Evolutionary conservation across 2,329 filamentous ascomycete genomes (phyloP).

Genomic region (Chrysoporthe cubensis): DNA sequence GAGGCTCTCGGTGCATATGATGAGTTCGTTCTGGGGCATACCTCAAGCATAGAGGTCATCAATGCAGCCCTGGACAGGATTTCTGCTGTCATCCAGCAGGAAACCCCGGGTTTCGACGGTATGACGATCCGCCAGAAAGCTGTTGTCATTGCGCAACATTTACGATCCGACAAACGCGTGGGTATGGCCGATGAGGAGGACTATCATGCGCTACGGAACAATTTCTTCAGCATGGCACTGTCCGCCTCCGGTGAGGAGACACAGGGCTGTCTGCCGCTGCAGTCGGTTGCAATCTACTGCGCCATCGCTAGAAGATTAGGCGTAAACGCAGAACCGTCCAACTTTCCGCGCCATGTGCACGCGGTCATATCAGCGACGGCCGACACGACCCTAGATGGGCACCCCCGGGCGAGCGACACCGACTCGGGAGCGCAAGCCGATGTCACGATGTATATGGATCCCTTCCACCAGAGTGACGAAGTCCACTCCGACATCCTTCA

Average conservation of each 20-base stretch:
- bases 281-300: slow-evolving; percentile 70
- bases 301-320: slow-evolving; percentile 61
- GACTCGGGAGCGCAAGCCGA: slow-evolving; percentile 30
- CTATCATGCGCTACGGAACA: slow-evolving; percentile 67
- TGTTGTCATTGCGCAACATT: slow-evolving; percentile 53
- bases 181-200: slow-evolving; percentile 44
- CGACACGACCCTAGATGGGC: slow-evolving; percentile 37
- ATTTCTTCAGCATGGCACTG: slow-evolving; percentile 65
- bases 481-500: slow-evolving; percentile 19
- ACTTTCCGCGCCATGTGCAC: slow-evolving; percentile 68
- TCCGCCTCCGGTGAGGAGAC: slow-evolving; percentile 42
- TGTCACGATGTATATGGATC: slow-evolving; percentile 63
- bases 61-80: slow-evolving; percentile 43
- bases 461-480: slow-evolving; percentile 24
- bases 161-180: slow-evolving; percentile 56
- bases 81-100: slow-evolving; percentile 45
- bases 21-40: slow-evolving; percentile 61
- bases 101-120: slow-evolving; percentile 47
- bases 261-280: slow-evolving; percentile 62
- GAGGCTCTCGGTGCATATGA: slow-evolving; percentile 65
- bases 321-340: slow-evolving; percentile 65
- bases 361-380: slow-evolving; percentile 53
- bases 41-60: slow-evolving; percentile 51
- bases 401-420: slow-evolving; percentile 24
- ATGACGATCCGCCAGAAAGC: slow-evolving; percentile 55